These are phyloP conservation scores for Populus trichocarpa DNA, from an alignment of 441 rosid genomes.

Conservation along the genomic window DNA sequence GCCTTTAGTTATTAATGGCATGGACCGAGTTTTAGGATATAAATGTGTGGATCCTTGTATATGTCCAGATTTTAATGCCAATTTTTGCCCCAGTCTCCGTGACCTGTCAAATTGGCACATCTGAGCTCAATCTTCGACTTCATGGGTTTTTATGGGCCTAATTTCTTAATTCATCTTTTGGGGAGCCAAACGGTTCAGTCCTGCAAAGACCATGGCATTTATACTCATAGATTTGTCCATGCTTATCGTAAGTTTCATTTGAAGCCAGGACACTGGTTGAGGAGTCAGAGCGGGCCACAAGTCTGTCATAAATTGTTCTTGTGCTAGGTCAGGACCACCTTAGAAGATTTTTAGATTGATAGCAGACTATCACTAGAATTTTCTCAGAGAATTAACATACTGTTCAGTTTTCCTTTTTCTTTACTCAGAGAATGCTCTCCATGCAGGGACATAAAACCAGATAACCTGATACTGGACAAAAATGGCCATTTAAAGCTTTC, in stretches of 20 bases:
- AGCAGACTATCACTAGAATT: not conserved
- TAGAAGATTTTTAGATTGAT: conserved; percentile 1
- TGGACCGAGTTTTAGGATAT: not conserved
- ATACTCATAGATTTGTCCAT: not conserved
- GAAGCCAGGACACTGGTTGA: not conserved
- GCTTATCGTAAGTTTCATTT: not conserved
- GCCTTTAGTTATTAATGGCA: not conserved
- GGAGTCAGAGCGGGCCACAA: not conserved
- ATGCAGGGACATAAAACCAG: conserved; percentile 90
- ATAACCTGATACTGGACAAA: conserved; percentile 83
- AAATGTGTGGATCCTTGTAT: not conserved
- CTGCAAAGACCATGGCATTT: not conserved
- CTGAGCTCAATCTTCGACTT: not conserved
- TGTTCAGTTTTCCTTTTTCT: conserved; percentile 13
- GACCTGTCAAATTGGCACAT: not conserved
- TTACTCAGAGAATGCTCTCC: conserved; percentile 27
- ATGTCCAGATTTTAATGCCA: conserved; percentile 1
- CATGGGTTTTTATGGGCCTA: not conserved
- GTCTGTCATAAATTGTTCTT: not conserved
- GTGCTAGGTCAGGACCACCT: not conserved
- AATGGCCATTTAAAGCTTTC: conserved; percentile 96
- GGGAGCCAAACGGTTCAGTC: not conserved
- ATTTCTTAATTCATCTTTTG: not conserved
- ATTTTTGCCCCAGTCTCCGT: not conserved
- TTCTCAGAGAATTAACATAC: not conserved